Percentiles rank a stretch among this genome's conserved stretches.
Conservation (phyloP, 371 early-diverging fungal genomes). For the Mortierella sp. region DNA sequence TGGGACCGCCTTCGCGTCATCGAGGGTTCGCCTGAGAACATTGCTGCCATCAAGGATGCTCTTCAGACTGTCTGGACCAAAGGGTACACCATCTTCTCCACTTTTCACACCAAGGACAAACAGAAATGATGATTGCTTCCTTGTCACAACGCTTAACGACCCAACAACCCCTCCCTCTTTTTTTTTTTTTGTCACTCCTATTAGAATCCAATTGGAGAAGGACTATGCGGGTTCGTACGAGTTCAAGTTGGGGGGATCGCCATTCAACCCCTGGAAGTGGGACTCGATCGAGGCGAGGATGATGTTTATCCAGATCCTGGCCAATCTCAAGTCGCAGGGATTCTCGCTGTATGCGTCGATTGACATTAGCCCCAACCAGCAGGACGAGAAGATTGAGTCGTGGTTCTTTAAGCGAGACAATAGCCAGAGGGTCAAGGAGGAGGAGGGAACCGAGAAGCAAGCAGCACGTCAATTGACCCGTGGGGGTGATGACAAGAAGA, state of each 20-base stretch:
- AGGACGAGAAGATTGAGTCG: constrained; percentile 32
- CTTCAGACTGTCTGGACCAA: constrained; percentile 21
- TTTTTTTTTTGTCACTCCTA: too few relatives aligned
- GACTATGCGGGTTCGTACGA: constrained; percentile 27
- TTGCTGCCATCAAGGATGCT: constrained; percentile 23
- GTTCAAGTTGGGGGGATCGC: constrained; percentile 43
- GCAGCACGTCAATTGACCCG: neutral
- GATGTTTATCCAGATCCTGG: constrained; percentile 41
- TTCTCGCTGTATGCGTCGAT: constrained; percentile 43
- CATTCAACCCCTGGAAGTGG: constrained; percentile 23
- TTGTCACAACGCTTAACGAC: neutral
- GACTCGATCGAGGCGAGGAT: constrained; percentile 35
- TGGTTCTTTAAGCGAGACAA: constrained; percentile 34
- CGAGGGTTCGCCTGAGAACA: constrained; percentile 28
- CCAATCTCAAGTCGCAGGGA: constrained; percentile 29
- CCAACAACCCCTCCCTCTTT: neutral
- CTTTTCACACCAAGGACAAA: neutral
- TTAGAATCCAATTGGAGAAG: constrained; percentile 31
- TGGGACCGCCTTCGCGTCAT: constrained; percentile 50
- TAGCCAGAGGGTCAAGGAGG: neutral
- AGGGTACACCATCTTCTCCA: constrained; percentile 11
- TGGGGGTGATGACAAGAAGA: neutral
- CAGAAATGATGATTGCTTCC: neutral
- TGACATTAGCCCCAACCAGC: constrained; percentile 31
- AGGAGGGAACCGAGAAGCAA: neutral